Percentiles rank a stretch among this genome's conserved stretches.
Evolutionary conservation across 2,329 filamentous ascomycete species (phyloP).

Genomic region (Colletotrichum eremochloae): DNA sequence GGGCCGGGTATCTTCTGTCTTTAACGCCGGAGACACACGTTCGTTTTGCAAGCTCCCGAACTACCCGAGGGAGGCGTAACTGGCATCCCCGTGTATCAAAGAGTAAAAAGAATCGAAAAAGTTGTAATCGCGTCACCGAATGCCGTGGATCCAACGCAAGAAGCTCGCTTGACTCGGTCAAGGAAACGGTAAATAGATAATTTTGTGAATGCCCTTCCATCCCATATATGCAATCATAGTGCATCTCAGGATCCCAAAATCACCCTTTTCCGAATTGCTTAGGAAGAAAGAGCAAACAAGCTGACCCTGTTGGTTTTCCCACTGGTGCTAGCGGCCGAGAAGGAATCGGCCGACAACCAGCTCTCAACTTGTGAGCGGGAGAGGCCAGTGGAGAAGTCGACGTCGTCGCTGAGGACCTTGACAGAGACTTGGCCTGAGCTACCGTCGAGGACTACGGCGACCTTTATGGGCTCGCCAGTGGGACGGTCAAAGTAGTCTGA

Average conservation of each 20-base stretch:
- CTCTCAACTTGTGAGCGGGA: slow-evolving; percentile 54
- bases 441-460: slow-evolving; percentile 72
- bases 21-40: slow-evolving; percentile 27
- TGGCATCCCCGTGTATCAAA: slow-evolving; percentile 24
- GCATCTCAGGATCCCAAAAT: slow-evolving; percentile 17
- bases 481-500: slow-evolving; percentile 81
- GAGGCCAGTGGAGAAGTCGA: slow-evolving; percentile 57
- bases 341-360: slow-evolving; percentile 47
- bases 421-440: slow-evolving; percentile 66
- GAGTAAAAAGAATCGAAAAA: slow-evolving; percentile 16
- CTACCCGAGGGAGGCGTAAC: slow-evolving; percentile 16
- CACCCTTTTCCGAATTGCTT: not conserved
- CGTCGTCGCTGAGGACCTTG: slow-evolving; percentile 61
- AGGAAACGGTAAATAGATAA: slow-evolving; percentile 8
- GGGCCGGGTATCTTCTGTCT: slow-evolving; percentile 32
- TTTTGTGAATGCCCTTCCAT: slow-evolving; percentile 1
- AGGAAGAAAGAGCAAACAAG: slow-evolving; percentile 41
- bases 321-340: slow-evolving; percentile 11
- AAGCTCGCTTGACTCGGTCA: slow-evolving; percentile 20
- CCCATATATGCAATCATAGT: slow-evolving; percentile 27
- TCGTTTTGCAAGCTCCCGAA: slow-evolving; percentile 26
- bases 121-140: slow-evolving; percentile 24
- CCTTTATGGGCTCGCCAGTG: slow-evolving; percentile 68
- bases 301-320: slow-evolving; percentile 34
- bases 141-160: slow-evolving; percentile 29